These are phyloP conservation scores for Curvularia verruculosa DNA, from an alignment of 2,329 filamentous ascomycete species.

Conservation along the genomic window DNA sequence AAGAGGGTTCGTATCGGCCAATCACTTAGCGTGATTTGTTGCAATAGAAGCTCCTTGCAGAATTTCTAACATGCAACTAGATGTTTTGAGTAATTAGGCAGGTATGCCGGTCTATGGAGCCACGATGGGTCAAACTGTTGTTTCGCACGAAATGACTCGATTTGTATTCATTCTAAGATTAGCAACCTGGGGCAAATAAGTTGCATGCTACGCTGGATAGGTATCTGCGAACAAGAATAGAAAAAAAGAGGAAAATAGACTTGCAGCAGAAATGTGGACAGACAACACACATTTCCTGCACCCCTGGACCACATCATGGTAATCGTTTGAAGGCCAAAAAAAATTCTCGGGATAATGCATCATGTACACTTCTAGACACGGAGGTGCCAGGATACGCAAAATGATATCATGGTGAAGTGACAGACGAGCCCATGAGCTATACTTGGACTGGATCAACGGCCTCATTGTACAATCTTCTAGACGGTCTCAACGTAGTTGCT, in stretches of 20 bases:
- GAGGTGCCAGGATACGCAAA: background rate
- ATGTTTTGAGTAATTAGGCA: background rate
- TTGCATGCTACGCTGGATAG: conserved; percentile 11
- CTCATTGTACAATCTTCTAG: conserved; percentile 1
- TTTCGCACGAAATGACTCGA: background rate
- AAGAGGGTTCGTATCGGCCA: background rate
- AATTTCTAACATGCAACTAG: background rate
- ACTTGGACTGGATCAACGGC: background rate
- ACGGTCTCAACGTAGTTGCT: conserved; percentile 53
- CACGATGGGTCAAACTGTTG: background rate
- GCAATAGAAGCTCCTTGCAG: background rate
- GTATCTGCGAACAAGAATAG: conserved; percentile 12
- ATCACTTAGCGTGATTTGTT: background rate
- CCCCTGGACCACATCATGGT: background rate
- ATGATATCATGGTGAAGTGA: background rate
- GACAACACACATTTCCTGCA: conserved; percentile 25
- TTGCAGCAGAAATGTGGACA: background rate
- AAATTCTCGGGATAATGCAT: background rate
- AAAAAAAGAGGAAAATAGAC: background rate
- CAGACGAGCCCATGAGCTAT: background rate
- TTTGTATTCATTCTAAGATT: background rate
- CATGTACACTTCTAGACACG: background rate
- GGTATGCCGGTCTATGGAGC: background rate
- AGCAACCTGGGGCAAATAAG: background rate
- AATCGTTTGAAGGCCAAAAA: background rate